Base-by-base conservation (phyloP, 306 rosid species). In the Cyclanthera cordifolia region DNA sequence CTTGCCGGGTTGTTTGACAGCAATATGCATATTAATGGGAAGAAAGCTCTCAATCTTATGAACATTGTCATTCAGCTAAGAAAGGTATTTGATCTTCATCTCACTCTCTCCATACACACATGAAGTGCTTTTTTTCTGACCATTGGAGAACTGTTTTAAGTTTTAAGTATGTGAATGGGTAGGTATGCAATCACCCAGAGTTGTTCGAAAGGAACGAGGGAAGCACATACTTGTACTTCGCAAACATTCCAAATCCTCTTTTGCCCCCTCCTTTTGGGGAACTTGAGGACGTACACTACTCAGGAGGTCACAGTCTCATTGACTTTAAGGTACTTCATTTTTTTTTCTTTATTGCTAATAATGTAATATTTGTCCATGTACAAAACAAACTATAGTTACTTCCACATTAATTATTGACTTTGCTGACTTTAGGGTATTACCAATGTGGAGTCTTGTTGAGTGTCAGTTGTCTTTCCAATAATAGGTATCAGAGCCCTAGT, bases 111-210 rank as follows among this genome's bases (percentile, higher is more conserved):
- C 10, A 25, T 2, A 6, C 20, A 28, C 64, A 6, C 21, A 51
- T 53, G 70, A 51, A 30, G 24, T 45, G 19, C 52, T 52, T 73
- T 49, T 17, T 73, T 49, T 17, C 41, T 30, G 53, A 60, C 43
- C 59, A 21, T 56, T 63, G 45, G 15, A 75, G 56, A 69, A 75
- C 73, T 72, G 12, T 65, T 75, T 23, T 55, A 54, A 34, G n/a
- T n/a, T n/a, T n/a, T n/a, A n/a, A 65, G 76, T 75, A 17, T 32
- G 72, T 71, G 49, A 23, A 58, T 84, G 85, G 49, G 37, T 75
- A 93, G 99, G 99, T 93, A 20, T 93, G 99, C 87, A 93, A 93
- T 80, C 99, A 93, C 81, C 99, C 99, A 19, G 99, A 93, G 77
- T 79, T 90, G 86, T 93, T 93, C 41, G 99, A 93, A 76, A 93